Conservation (phyloP, 805 yeast species). For the Kuraishia floccosa region DNA sequence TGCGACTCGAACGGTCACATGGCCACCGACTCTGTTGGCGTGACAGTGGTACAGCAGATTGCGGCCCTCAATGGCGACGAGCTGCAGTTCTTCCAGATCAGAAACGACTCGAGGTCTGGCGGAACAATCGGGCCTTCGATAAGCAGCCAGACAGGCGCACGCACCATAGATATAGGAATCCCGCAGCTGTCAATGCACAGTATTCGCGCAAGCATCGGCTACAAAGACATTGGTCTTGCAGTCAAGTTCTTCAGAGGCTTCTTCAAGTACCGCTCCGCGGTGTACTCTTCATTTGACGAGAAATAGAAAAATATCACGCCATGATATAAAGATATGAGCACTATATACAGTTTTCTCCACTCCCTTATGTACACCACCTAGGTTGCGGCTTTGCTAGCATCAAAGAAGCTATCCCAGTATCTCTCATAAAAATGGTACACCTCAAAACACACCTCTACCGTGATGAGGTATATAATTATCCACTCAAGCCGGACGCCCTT, state of each 20-base stretch:
- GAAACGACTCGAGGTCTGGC: slow-evolving; percentile 79
- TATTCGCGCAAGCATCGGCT: slow-evolving; percentile 71
- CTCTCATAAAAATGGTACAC: slow-evolving; percentile 61
- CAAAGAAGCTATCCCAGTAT: no score
- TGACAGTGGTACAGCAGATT: slow-evolving; percentile 58
- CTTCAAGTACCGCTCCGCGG: slow-evolving; percentile 54
- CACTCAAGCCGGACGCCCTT: slow-evolving; percentile 73
- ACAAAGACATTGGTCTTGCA: slow-evolving; percentile 68
- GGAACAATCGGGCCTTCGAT: slow-evolving; percentile 80
- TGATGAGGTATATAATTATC: slow-evolving; percentile 75
- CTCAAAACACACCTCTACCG: slow-evolving; percentile 82
- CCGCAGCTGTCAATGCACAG: slow-evolving; percentile 84
- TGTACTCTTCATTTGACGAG: slow-evolving; percentile 40
- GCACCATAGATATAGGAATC: slow-evolving; percentile 74
- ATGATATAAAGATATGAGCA: background rate
- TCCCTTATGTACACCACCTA: slow-evolving; percentile 3
- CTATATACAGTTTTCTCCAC: background rate
- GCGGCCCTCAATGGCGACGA: slow-evolving; percentile 54
- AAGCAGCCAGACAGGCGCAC: slow-evolving; percentile 54
- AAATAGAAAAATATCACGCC: slow-evolving; percentile 23
- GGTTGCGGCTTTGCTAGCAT: no score
- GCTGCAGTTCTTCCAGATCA: slow-evolving; percentile 75
- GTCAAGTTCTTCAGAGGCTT: slow-evolving; percentile 63
- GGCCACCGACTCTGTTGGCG: slow-evolving; percentile 72
- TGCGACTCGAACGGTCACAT: slow-evolving; percentile 74